These are phyloP conservation scores for Trichoderma atrobrunneum DNA, from an alignment of 2,329 filamentous ascomycete genomes.

Conservation along the genomic window DNA sequence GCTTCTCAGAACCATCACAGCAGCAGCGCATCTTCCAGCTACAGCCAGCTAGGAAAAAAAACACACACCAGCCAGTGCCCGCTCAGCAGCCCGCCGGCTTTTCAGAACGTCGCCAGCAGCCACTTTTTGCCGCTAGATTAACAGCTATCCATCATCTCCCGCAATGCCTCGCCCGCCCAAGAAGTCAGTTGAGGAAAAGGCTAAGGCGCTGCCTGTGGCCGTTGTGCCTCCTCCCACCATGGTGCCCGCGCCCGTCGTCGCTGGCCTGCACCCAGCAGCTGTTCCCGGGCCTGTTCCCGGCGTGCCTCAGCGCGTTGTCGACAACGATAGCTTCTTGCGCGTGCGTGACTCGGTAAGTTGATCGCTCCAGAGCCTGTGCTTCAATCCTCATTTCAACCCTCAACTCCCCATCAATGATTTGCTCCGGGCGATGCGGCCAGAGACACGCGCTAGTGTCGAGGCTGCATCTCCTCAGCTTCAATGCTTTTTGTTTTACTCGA, in stretches of 20 bases:
- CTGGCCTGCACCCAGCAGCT: constrained; percentile 22
- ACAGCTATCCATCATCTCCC: background rate
- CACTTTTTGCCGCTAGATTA: background rate
- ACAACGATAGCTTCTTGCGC: constrained; percentile 73
- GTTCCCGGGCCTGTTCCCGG: constrained; percentile 22
- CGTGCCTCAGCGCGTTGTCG: constrained; percentile 45
- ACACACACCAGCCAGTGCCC: background rate
- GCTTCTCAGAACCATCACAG: constrained; percentile 9
- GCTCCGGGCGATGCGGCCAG: background rate
- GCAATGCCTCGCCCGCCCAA: constrained; percentile 48
- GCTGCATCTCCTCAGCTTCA: background rate
- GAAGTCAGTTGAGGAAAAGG: constrained; percentile 40
- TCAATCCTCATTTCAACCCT: background rate
- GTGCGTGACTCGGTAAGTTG: constrained; percentile 77
- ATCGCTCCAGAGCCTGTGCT: background rate
- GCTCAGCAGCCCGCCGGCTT: constrained; percentile 7
- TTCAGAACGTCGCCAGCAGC: background rate
- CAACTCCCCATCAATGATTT: background rate
- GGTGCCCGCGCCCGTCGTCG: constrained; percentile 34
- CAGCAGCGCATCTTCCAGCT: constrained; percentile 11
- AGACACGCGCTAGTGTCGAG: constrained; percentile 1
- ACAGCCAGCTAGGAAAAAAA: background rate
- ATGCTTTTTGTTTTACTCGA: constrained; percentile 2
- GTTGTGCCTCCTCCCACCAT: constrained; percentile 39
- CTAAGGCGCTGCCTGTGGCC: constrained; percentile 34